These are phyloP conservation scores for Termitomyces sp. DNA, from an alignment of 768 basidiomycete species.

Conservation along the genomic window DNA sequence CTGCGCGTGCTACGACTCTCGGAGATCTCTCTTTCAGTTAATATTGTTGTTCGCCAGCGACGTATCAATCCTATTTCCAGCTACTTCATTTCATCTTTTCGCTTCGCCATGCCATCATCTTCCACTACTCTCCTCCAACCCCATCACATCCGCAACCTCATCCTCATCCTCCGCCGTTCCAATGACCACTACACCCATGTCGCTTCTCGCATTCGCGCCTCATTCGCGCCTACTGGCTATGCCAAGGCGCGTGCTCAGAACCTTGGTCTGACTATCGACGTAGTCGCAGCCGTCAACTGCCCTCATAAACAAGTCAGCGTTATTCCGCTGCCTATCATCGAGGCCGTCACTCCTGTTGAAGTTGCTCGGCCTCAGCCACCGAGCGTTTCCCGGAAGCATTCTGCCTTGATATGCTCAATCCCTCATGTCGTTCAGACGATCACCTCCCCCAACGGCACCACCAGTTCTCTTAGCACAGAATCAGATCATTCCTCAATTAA, in stretches of 20 bases:
- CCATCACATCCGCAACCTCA: constrained; percentile 29
- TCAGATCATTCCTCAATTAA: constrained; percentile 4
- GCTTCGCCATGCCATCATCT: constrained; percentile 14
- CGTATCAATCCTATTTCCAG: background rate
- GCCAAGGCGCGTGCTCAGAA: constrained; percentile 41
- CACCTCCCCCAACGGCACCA: constrained; percentile 19
- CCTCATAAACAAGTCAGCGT: constrained; percentile 32
- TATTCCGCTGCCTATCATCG: constrained; percentile 31
- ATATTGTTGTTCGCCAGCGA: constrained; percentile 8
- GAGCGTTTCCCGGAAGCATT: constrained; percentile 7
- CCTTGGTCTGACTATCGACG: constrained; percentile 41
- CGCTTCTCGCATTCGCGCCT: constrained; percentile 30
- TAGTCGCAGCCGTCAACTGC: constrained; percentile 32
- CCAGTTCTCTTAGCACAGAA: constrained; percentile 8
- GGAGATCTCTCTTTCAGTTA: constrained; percentile 1
- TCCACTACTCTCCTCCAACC: constrained; percentile 15
- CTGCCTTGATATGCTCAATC: constrained; percentile 19
- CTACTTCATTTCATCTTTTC: background rate
- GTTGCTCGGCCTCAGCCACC: constrained; percentile 7
- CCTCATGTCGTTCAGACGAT: constrained; percentile 15
- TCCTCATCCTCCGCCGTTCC: constrained; percentile 33
- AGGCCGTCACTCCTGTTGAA: constrained; percentile 14
- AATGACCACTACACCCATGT: constrained; percentile 35
- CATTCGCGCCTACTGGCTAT: constrained; percentile 32
- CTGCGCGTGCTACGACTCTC: constrained; percentile 27